Evolutionary conservation across 2,329 filamentous ascomycete species (phyloP).

Genomic region (Waltergamsia citrina): DNA sequence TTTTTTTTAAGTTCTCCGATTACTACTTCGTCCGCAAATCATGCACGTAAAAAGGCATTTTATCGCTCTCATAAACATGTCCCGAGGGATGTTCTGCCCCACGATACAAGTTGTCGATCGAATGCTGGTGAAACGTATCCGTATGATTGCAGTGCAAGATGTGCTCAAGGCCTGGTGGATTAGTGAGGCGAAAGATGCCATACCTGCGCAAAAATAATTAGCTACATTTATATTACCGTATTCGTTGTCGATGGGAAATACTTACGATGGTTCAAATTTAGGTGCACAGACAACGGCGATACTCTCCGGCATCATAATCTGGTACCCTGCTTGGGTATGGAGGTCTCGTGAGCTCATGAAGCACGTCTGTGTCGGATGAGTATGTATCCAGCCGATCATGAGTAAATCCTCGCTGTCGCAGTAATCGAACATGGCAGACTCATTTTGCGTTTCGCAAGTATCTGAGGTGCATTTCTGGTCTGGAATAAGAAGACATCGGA

Average conservation of each 20-base stretch:
- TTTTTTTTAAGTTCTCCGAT: neutral
- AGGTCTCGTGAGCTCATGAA: constrained; percentile 94
- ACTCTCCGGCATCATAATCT: constrained; percentile 92
- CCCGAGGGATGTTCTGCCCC: constrained; percentile 57
- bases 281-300: constrained; percentile 96
- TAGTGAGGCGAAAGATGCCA: constrained; percentile 87
- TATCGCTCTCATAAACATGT: constrained; percentile 60
- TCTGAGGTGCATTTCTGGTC: constrained; percentile 85
- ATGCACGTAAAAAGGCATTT: constrained; percentile 50
- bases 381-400: constrained; percentile 95
- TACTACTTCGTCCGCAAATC: constrained; percentile 31
- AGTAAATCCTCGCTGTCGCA: constrained; percentile 77
- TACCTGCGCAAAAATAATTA: constrained; percentile 42
- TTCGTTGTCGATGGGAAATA: constrained; percentile 10
- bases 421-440: constrained; percentile 77
- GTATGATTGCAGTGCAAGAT: constrained; percentile 70
- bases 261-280: constrained; percentile 64
- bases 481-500: constrained; percentile 80
- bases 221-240: no score
- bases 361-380: constrained; percentile 90
- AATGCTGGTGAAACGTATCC: constrained; percentile 75
- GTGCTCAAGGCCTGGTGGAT: constrained; percentile 82
- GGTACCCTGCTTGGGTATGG: constrained; percentile 90
- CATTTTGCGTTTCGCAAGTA: constrained; percentile 90
- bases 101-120: constrained; percentile 64